Conservation (phyloP, 257 asterid genomes). For the Thymus quinquecostatus region DNA sequence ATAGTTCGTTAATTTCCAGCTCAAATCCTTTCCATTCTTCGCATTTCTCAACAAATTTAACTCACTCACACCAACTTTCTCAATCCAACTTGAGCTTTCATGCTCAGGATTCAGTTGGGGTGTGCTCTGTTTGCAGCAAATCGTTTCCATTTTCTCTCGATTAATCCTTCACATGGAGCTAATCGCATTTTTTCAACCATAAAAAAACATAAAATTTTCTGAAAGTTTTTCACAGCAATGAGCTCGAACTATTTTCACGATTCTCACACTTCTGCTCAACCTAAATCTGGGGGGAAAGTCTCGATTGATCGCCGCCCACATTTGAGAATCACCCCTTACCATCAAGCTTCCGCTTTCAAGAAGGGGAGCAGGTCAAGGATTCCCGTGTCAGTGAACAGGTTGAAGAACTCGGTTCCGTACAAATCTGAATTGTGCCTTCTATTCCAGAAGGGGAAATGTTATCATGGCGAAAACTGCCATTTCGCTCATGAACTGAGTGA, state of each 20-base stretch:
- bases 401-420: conserved; percentile 22
- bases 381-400: conserved; percentile 30
- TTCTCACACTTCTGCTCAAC: neutral
- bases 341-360: neutral
- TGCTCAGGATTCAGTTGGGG: conserved; percentile 1
- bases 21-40: neutral
- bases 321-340: conserved; percentile 8
- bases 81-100: conserved; percentile 1
- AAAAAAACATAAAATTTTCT: neutral
- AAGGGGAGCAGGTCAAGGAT: conserved; percentile 32
- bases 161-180: conserved; percentile 2
- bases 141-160: neutral
- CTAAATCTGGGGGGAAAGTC: conserved; percentile 14
- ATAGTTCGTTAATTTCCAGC: neutral
- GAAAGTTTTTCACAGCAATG: neutral
- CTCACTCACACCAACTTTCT: neutral
- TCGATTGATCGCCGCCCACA: conserved; percentile 16
- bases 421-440: conserved; percentile 38
- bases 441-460: conserved; percentile 48
- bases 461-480: conserved; percentile 44
- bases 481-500: conserved; percentile 40
- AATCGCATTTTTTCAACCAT: conserved; percentile 1
- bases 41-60: neutral
- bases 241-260: conserved; percentile 5
- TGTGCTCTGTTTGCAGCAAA: neutral